Evolutionary conservation across 2,329 filamentous ascomycete genomes (phyloP), one percentile per base, ranked within the genome.

Genomic region (Colletotrichum sp.): DNA sequence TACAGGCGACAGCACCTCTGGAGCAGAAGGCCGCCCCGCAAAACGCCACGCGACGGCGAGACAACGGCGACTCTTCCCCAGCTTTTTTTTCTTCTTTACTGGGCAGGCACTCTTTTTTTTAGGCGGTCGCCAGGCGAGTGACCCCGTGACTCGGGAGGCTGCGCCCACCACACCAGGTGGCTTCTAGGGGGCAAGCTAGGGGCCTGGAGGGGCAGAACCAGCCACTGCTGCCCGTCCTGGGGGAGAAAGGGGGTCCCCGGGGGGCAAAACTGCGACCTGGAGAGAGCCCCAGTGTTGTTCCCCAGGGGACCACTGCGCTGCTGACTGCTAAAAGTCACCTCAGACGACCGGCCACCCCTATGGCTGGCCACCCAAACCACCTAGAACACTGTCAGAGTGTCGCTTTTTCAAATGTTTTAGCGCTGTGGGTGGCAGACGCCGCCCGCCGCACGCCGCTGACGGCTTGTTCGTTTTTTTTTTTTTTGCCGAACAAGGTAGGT

Each of bases 11-110:
- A 71, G 55, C 39, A 24, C 34, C 30, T 9, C 52, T 30, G 36
- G 16, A 18, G 36, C 18, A 49, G 44, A 52, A 64, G 63, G 49
- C 55, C 60, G 64, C 71, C 77, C 77, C 77, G 75, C 75, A 77
- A 76, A 72, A 77, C 77, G 72, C 77, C 77, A 78, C 75, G 77
- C 77, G 75, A 78, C 77, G 77, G 77, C 77, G 77, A 77, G 75
- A 78, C 77, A 78, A 77, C 77, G 77, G 77, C 69, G 49, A 72
- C 77, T 76, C 71, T 74, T 72, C 71, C 69, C 67, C 63, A 71
- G 66, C 71, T 75, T 71, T 62, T 60, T 62, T 62, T 30, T 34
- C 26, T 30, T 28, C 15, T 60, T 26, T 30, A 18, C 57, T 49
- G 57, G 24, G 24, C 57, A 28, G 57, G 57, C 30, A 30, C 30